Percentiles rank a stretch among this genome's conserved stretches.
phyloP scores from a whole-genome alignment of 1,139 yeast genomes.

The Suhomyces bribrorum region DNA sequence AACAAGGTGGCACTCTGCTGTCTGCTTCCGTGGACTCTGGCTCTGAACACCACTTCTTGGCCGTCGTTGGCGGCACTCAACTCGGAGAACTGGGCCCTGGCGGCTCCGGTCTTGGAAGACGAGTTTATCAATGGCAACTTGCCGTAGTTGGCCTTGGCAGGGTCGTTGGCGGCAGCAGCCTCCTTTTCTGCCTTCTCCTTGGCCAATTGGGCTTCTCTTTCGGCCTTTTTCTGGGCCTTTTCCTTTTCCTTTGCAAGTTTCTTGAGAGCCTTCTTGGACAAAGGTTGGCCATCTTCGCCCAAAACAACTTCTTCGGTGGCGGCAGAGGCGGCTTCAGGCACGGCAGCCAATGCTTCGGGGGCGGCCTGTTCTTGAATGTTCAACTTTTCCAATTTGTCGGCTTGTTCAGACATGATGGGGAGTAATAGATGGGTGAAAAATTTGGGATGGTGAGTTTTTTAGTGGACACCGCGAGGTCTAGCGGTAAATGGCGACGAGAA shows the following conservation, averaged over 20 bases:
- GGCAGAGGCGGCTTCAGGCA: slow-evolving; percentile 21
- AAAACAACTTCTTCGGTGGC: slow-evolving; percentile 39
- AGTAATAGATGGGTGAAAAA: slow-evolving; percentile 4
- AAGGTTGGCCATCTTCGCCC: slow-evolving; percentile 89
- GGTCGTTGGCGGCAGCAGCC: slow-evolving; percentile 79
- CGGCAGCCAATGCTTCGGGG: slow-evolving; percentile 4
- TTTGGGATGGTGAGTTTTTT: too few relatives aligned
- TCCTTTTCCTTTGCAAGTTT: slow-evolving; percentile 92
- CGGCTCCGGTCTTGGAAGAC: slow-evolving; percentile 55
- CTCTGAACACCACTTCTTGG: slow-evolving; percentile 79
- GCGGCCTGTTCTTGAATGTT: slow-evolving; percentile 25
- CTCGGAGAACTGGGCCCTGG: slow-evolving; percentile 57
- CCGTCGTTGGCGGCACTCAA: slow-evolving; percentile 73
- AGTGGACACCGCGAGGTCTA: too few relatives aligned
- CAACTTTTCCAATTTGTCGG: slow-evolving; percentile 38
- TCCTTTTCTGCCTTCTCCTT: slow-evolving; percentile 83
- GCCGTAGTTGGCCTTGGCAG: slow-evolving; percentile 87
- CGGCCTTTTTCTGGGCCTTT: slow-evolving; percentile 91
- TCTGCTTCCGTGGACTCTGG: slow-evolving; percentile 90
- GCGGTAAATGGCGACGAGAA: too few relatives aligned
- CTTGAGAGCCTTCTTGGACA: slow-evolving; percentile 93
- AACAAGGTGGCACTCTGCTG: slow-evolving; percentile 96
- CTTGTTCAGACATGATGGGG: slow-evolving; percentile 32
- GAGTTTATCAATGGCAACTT: slow-evolving; percentile 87
- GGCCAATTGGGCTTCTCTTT: slow-evolving; percentile 85